Base-by-base conservation (phyloP, 352 stramenopile species). In the Blastocystis hominis region DNA sequence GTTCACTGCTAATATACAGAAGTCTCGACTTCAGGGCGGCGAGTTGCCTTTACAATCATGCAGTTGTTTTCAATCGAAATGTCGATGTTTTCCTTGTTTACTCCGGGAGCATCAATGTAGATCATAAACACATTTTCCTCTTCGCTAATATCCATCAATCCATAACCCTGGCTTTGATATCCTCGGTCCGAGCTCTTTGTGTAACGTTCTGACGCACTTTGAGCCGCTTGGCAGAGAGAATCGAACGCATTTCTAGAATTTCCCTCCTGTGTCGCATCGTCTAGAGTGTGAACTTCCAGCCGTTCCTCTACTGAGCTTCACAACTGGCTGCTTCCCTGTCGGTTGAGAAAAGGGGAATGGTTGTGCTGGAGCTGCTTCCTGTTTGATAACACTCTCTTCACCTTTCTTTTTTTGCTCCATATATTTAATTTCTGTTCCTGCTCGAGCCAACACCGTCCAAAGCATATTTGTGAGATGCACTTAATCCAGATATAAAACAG, bases 21-120 rank as follows among this genome's bases (percentile, higher is more conserved):
- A 15, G 24, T 55, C n/a, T 50, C 64, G 24, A 17, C n/a, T 24
- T 50, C 64, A 6, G 44, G 13, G 17, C 17, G n/a, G 17, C 64
- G 24, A 3, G 64, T 56, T 46, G n/a, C 64, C n/a, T 34, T 40
- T 30, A 76, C 44, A 50, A 50, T 15, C 64, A 76, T 76, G 17
- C 7, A 17, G 34, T 76, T 76, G 34, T 40, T 40, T 3, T 76
- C 34, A 6, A 76, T 50, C 47, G 15, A 20, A 56, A 76, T 76
- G 34, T 55, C 42, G 47, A 76, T 76, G 55, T 76, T 40, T 13
- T 50, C 34, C 36, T 76, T 76, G 5, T 55, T 46, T 20, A 76
- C 24, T 50, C 64, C 64, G 24, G 64, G 64, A 76, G n/a, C 36
- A 34, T 76, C 64, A 13, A 76, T n/a, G 47, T 76, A 76, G 13